Conservation (phyloP, 1,284 basidiomycete genomes). For the Ceratobasidium sp. region DNA sequence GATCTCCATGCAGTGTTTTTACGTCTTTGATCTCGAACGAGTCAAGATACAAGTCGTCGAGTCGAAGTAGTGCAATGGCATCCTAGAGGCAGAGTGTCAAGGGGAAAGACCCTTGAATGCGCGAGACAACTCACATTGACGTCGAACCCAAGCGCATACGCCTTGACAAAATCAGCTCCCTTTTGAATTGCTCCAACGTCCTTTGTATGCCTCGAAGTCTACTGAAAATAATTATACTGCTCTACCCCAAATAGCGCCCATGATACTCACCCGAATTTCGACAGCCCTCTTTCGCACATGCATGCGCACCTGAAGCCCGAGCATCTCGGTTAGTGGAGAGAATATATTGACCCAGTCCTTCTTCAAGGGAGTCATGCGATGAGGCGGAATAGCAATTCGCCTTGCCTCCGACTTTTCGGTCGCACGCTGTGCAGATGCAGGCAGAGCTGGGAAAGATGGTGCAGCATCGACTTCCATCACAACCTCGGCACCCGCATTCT, state of each 20-base stretch:
- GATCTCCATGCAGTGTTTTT: constrained; percentile 97
- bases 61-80: constrained; percentile 90
- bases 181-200: constrained; percentile 93
- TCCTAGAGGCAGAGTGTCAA: constrained; percentile 66
- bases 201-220: constrained; percentile 96
- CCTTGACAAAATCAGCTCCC: constrained; percentile 98
- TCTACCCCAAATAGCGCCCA: background rate
- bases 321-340: constrained; percentile 93
- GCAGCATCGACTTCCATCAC: constrained; percentile 54
- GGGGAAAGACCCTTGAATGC: background rate
- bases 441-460: constrained; percentile 73
- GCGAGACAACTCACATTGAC: constrained; percentile 72
- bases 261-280: constrained; percentile 82
- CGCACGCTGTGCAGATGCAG: constrained; percentile 66
- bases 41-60: constrained; percentile 98
- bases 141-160: constrained; percentile 94
- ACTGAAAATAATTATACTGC: constrained; percentile 5
- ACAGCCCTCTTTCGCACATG: constrained; percentile 62
- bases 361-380: constrained; percentile 97
- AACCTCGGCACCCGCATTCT: background rate
- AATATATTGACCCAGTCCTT: constrained; percentile 98
- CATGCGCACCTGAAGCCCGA: constrained; percentile 84
- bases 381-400: constrained; percentile 90
- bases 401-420: constrained; percentile 80
- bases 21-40: constrained; percentile 99